Base-by-base conservation (phyloP, 306 rosid species). In the Canavalia ensiformis region DNA sequence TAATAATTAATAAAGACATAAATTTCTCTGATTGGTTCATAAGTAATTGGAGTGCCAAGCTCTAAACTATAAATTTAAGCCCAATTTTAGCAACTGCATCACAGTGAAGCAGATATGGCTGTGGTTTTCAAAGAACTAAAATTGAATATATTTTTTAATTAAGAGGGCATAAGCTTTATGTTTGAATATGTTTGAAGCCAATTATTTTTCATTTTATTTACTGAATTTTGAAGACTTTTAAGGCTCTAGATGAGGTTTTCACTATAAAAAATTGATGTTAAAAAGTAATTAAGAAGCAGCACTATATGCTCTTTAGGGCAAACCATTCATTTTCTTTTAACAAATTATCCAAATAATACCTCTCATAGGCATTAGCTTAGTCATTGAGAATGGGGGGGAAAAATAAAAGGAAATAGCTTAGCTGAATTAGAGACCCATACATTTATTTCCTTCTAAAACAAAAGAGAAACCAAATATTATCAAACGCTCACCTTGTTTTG, bases 401-500 rank as follows among this genome's bases (percentile, higher is more conserved):
- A 7, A 49, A 33, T 70, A 29, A 64, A 76, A 8, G 50, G 56
- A 46, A 59, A 31, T 6, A 6, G 50, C n/a, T 5, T 18, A 45
- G 30, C 34, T 54, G 29, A 55, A 56, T 41, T 69, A 29, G 37
- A 68, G 71, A 82, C 51, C 28, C 57, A 52, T 33, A 72, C 13
- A 10, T 49, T 45, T 44, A 46, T 67, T 57, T 73, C 59, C 28
- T 66, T 42, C 50, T 39, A 56, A 81, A 65, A 83, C 54, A 81
- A 59, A 60, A 37, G 78, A 54, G 72, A 84, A 70, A 46, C 13
- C 44, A 64, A 55, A 75, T 54, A 74, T 44, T 63, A 54, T 76
- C 84, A 69, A 75, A 42, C 69, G 82, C 89, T 86, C 77, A 95
- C 99, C 97, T 90, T 87, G 76, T 58, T 89, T 82, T 93, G 94